A percentile compares a stretch with the other conserved stretches of the same genome.
Conservation (phyloP, 352 stramenopile species). For the Porosira glacialis region DNA sequence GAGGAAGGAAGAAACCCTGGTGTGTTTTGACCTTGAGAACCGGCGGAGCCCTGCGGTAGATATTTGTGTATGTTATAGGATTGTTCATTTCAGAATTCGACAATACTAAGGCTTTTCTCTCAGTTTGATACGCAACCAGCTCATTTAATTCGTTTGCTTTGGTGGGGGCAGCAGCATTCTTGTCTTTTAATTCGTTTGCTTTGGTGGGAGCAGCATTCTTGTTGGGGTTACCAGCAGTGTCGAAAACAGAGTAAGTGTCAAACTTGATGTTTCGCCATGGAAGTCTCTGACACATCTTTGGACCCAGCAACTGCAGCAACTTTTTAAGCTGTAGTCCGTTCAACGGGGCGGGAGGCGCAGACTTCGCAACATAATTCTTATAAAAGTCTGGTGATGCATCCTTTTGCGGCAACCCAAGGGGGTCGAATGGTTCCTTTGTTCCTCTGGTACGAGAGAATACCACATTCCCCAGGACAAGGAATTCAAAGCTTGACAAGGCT, state of each 20-base stretch:
- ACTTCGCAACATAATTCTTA: neutral
- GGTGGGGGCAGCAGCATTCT: neutral
- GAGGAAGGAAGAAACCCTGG: constrained; percentile 28
- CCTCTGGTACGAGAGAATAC: constrained; percentile 43
- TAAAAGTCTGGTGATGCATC: neutral
- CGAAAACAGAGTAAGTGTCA: constrained; percentile 23
- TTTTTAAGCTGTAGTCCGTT: constrained; percentile 24
- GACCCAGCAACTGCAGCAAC: constrained; percentile 46
- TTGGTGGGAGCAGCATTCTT: constrained; percentile 2
- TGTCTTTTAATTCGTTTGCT: constrained; percentile 1
- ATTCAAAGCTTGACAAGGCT: constrained; percentile 56
- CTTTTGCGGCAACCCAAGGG: neutral
- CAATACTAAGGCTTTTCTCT: constrained; percentile 5
- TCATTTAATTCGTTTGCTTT: neutral
- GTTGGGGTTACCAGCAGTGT: neutral
- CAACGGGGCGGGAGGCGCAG: constrained; percentile 19
- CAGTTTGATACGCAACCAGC: constrained; percentile 15
- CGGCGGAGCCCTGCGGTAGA: constrained; percentile 39
- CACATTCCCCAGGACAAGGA: constrained; percentile 46
- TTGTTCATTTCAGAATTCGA: constrained; percentile 39
- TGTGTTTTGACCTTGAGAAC: constrained; percentile 28
- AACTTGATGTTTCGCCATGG: constrained; percentile 45
- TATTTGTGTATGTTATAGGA: constrained; percentile 40
- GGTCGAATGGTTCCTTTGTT: constrained; percentile 39
- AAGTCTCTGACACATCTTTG: constrained; percentile 31